Evolutionary conservation across 306 rosid species (phyloP), one percentile per base, ranked within the genome.

Genomic region (Gastrolobium bilobum): DNA sequence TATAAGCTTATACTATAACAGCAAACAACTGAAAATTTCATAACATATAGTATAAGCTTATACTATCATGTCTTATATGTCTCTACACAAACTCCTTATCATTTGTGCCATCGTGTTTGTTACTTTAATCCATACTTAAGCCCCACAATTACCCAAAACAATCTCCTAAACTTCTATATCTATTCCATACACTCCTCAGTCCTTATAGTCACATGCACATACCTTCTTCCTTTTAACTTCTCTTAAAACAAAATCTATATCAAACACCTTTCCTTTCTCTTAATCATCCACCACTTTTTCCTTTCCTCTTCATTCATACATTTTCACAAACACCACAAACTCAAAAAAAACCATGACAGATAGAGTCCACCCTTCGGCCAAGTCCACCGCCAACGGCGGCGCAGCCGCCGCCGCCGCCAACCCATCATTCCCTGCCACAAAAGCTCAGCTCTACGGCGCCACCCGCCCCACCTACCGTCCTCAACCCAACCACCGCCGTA

Each of bases 381-480:
- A 90, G 77, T 77, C 88, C 73, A 30, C 87, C 34, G 31, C 69
- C 77, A 77, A 65, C 66, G 82, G 50, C 10, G 57, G 66, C 8
- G 26, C 78, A n/a, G 30, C 83, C 0, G 44, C 78, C 20, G 30
- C 83, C 0, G 44, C 79, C 30, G 59, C 73, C 8, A 79, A 81
- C 26, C 73, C 87, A 6, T 48, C 93, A 7, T 84, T 85, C 54
- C 98, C 97, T 0, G 75, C 94, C 34, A 77, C 92, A 26, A 90
- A 92, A 69, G 78, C 96, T 0, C 97, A 92, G 61, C 85, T 86
- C 67, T 87, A 90, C 62, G 90, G 91, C 50, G 88, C 87, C 71
- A 66, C 76, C 43, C 94, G 98, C 47, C 97, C 97, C 1, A 51
- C 97, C 71, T 92, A 90, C 87, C 97, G 93, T 42, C 94, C 93